Evolutionary conservation across 495 filamentous ascomycete species (phyloP).

Genomic region (Clavariopsis aquatica): DNA sequence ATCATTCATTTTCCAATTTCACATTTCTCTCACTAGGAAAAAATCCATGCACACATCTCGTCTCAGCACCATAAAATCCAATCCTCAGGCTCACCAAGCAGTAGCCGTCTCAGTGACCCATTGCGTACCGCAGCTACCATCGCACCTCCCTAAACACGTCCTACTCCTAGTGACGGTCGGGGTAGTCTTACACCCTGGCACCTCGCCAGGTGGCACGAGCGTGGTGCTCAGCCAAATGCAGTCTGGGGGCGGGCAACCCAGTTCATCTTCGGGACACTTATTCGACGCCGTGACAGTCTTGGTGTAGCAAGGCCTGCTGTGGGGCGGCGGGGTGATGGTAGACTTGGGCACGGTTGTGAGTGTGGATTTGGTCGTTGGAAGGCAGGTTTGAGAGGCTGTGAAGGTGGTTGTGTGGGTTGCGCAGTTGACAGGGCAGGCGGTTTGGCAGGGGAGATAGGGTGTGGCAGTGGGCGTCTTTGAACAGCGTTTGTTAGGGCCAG

Average conservation of each 20-base stretch:
- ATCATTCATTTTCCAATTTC: too few relatives aligned
- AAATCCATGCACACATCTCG: too few relatives aligned
- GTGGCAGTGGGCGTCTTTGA: conserved; percentile 16
- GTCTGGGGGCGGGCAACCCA: conserved; percentile 5
- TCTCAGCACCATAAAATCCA: too few relatives aligned
- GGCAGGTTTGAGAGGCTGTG: background rate
- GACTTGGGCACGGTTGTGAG: background rate
- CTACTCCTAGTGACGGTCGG: conserved; percentile 14
- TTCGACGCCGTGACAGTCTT: conserved; percentile 2
- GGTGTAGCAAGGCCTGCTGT: conserved; percentile 8
- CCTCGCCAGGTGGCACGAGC: background rate
- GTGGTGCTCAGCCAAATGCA: conserved; percentile 22
- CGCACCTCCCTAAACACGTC: conserved; percentile 9
- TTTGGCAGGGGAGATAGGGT: conserved; percentile 13
- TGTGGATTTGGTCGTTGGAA: background rate
- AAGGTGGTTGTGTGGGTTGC: conserved; percentile 5
- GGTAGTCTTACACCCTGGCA: conserved; percentile 5
- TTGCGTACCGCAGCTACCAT: conserved; percentile 16
- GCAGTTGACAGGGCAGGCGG: conserved; percentile 11
- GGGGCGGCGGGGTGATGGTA: background rate
- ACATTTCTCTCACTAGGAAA: too few relatives aligned
- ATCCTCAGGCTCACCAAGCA: conserved; percentile 11
- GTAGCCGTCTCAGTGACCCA: conserved; percentile 20
- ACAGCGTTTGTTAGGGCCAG: conserved; percentile 16
- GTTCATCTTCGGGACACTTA: conserved; percentile 16